Percentiles rank a stretch among this genome's conserved stretches.
phyloP scores from a whole-genome alignment of 441 rosid genomes.

The Daphne laureola region DNA sequence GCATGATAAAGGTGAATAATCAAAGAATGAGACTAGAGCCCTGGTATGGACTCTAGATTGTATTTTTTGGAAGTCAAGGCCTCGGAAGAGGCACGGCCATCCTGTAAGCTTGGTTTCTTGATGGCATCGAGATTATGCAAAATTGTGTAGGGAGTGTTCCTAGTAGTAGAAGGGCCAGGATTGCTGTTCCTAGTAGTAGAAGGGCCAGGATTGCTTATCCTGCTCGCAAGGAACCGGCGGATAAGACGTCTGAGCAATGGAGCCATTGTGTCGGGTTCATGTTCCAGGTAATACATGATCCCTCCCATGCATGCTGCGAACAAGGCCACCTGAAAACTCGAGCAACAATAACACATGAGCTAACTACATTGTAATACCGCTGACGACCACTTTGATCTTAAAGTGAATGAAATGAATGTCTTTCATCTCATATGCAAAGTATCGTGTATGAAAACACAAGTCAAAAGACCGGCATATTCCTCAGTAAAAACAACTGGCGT shows the following conservation, averaged over 20 bases:
- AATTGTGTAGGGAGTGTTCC: constrained; percentile 58
- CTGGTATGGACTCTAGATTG: constrained; percentile 88
- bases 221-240: constrained; percentile 92
- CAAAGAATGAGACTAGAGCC: constrained; percentile 40
- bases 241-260: constrained; percentile 86
- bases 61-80: constrained; percentile 47
- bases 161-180: constrained; percentile 46
- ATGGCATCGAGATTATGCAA: constrained; percentile 63
- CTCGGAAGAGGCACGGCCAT: constrained; percentile 37
- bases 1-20: neutral
- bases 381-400: too few relatives aligned
- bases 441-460: too few relatives aligned
- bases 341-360: constrained; percentile 9
- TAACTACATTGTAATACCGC: neutral
- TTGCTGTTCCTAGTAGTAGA: constrained; percentile 55
- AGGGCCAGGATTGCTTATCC: constrained; percentile 74
- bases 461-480: too few relatives aligned
- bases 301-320: constrained; percentile 99
- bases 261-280: constrained; percentile 95
- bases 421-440: too few relatives aligned
- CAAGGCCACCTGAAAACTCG: constrained; percentile 63
- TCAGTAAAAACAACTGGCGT: too few relatives aligned
- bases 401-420: too few relatives aligned
- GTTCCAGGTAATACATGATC: constrained; percentile 86
- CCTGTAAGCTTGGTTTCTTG: constrained; percentile 45